phyloP scores from a whole-genome alignment of 78 protist species.

The Emiliania huxleyi region DNA sequence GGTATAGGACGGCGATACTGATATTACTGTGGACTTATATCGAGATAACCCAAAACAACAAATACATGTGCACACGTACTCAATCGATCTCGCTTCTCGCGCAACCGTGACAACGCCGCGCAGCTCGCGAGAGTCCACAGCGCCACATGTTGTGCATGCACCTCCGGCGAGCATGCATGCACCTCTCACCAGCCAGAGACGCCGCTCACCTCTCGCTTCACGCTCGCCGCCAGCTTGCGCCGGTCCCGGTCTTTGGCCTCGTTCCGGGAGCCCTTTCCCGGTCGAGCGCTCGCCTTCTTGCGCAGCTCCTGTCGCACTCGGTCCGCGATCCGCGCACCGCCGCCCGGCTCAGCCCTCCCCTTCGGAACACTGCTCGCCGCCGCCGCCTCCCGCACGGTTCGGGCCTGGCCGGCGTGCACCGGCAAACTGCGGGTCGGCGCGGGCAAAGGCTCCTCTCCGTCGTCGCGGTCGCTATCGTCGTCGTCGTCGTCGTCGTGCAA shows the following conservation, averaged over 20 bases:
- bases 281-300: neutral
- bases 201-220: neutral
- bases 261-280: neutral
- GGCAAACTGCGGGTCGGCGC: neutral
- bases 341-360: neutral
- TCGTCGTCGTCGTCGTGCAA: too few relatives aligned
- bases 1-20: too few relatives aligned
- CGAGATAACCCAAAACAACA: too few relatives aligned
- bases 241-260: neutral
- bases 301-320: neutral
- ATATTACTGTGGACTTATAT: too few relatives aligned
- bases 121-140: too few relatives aligned
- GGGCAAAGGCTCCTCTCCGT: neutral
- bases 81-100: neutral
- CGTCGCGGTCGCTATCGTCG: conserved; percentile 19
- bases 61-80: too few relatives aligned
- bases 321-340: neutral
- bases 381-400: neutral
- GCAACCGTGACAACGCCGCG: too few relatives aligned
- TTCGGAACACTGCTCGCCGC: too few relatives aligned
- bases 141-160: too few relatives aligned
- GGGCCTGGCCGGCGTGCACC: neutral
- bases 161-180: too few relatives aligned
- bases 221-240: neutral
- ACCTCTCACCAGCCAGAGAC: neutral